Base-by-base conservation (phyloP, 1,139 yeast genomes). In the Saccharomycopsis hybrid region DNA sequence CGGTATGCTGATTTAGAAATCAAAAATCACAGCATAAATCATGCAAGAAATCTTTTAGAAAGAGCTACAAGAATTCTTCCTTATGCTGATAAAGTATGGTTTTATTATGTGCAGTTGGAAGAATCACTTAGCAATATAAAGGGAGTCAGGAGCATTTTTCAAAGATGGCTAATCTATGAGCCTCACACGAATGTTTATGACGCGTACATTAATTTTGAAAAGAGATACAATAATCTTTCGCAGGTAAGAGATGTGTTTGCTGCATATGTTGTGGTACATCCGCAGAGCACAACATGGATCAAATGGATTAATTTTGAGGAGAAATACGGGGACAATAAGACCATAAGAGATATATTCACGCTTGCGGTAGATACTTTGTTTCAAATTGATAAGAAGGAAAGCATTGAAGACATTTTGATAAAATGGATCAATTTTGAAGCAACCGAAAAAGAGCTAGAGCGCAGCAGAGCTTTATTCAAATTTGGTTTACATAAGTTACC, bases 81-180 rank as follows among this genome's bases (percentile, higher is more conserved):
- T 0, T 68, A 87, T 35, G 81, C 85, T 3, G 92, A 84, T 58
- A 90, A 90, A 63, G 68, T 92, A 32, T 92, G 97, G 97, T 87
- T 78, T 60, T 73, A 83, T 53, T 85, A 85, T 57, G 82, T 86
- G 3, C 82, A 85, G 41, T 77, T 92, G 13, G 97, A 89, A 64
- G 97, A 90, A 64, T 75, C 85, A 1, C 66, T 89, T 43, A 81
- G 80, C 44, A 82, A 87, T 60, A 69, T 78, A 49, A 66, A 70
- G 8, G 81, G 82, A 36, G 84, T 85, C 5, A 65, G 96, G 50
- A 67, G 69, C 9, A 71, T 90, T 4, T 90, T 85, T 65, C 82
- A 82, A 54, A 72, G 85, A 54, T 92, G 98, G 98, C 68, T 86
- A 54, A 68, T 72, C 25, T 86, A 96, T 89, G 79, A 76, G 50